Conservation (phyloP, 148 eudicot species). For the Rhododendron henanense region DNA sequence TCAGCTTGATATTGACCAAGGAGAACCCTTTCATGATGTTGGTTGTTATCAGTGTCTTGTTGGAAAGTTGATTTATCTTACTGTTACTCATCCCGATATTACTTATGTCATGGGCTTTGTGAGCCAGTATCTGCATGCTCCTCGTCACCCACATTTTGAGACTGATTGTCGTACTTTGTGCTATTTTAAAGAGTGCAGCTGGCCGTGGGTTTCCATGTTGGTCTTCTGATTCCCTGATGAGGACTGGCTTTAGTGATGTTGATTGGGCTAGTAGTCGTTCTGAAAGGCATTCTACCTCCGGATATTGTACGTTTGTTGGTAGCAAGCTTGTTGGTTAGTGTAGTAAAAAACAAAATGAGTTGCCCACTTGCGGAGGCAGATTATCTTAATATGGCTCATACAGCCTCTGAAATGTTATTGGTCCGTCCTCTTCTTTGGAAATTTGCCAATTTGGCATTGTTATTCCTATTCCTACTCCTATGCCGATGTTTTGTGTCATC, state of each 20-base stretch:
- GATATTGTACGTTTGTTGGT: background rate
- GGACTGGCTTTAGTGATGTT: background rate
- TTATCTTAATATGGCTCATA: background rate
- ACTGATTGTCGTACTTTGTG: background rate
- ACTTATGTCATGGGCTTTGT: background rate
- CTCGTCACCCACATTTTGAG: background rate
- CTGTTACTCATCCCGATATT: background rate
- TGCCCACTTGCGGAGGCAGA: background rate
- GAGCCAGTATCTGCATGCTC: background rate
- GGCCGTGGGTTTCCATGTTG: background rate
- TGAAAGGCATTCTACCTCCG: background rate
- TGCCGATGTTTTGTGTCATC: background rate
- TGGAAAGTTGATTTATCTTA: background rate
- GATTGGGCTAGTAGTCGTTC: background rate
- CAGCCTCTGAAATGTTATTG: background rate
- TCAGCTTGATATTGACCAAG: background rate
- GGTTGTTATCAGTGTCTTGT: background rate
- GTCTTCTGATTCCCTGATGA: background rate
- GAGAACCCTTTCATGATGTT: background rate
- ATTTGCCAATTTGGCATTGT: background rate
- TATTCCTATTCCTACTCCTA: background rate
- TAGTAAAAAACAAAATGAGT: background rate
- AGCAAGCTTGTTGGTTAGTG: background rate
- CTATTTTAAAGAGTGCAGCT: background rate
- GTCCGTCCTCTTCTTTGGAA: background rate